Evolutionary conservation across 1,284 basidiomycete species (phyloP).

Genomic region (Xerocomus minutiporus): DNA sequence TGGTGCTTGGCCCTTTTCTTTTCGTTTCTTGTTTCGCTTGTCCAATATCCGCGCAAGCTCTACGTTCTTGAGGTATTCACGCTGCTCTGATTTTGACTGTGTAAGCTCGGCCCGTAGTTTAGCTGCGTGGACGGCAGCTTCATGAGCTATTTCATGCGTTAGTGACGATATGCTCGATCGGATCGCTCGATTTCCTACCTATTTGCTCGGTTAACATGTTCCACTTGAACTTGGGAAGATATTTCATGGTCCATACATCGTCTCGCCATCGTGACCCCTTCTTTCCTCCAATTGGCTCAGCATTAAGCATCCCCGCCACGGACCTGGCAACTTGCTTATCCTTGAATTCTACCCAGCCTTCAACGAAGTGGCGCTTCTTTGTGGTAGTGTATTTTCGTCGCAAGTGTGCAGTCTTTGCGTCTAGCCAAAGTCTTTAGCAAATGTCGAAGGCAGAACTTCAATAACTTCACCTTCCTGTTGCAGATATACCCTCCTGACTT

Average conservation of each 20-base stretch:
- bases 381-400: constrained; percentile 75
- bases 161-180: constrained; percentile 7
- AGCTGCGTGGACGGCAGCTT: constrained; percentile 84
- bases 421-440: constrained; percentile 37
- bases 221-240: constrained; percentile 98
- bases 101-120: constrained; percentile 87
- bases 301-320: constrained; percentile 94
- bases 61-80: constrained; percentile 91
- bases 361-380: constrained; percentile 83
- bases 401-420: constrained; percentile 73
- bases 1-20: constrained; percentile 46
- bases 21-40: constrained; percentile 77
- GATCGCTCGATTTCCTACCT: constrained; percentile 53
- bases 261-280: constrained; percentile 90
- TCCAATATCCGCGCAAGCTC: constrained; percentile 89
- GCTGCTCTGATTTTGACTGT: constrained; percentile 85
- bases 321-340: constrained; percentile 89
- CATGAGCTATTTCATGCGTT: constrained; percentile 64
- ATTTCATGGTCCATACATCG: constrained; percentile 99
- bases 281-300: constrained; percentile 92
- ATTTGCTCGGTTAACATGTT: constrained; percentile 98
- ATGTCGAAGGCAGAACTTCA: neutral
- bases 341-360: constrained; percentile 98
- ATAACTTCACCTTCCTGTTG: constrained; percentile 72
- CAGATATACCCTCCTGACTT: constrained; percentile 81